phyloP scores from a whole-genome alignment of 1,284 basidiomycete species.

The Sphaerobolus stellatus region DNA sequence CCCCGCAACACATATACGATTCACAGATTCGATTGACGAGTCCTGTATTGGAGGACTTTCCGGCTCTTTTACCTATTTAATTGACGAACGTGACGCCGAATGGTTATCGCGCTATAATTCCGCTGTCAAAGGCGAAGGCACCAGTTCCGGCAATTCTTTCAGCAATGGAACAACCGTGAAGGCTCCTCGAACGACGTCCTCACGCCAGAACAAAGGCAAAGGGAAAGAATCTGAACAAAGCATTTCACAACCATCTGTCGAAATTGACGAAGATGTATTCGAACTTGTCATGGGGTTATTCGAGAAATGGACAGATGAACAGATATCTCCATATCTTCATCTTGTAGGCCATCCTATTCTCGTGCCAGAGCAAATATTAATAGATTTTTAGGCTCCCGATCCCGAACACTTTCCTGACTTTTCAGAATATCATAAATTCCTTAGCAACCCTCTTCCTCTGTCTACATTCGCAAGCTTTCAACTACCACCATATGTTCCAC shows the following conservation, averaged over 20 bases:
- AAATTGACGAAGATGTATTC: constrained; percentile 87
- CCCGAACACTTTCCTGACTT: constrained; percentile 60
- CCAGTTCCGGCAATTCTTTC: constrained; percentile 53
- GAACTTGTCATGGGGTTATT: constrained; percentile 95
- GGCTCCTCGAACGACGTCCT: constrained; percentile 5
- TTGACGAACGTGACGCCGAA: constrained; percentile 95
- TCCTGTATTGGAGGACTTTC: constrained; percentile 53
- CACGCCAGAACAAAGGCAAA: constrained; percentile 69
- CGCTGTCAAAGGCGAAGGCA: constrained; percentile 82
- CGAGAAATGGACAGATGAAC: constrained; percentile 90
- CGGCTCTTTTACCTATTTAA: constrained; percentile 80
- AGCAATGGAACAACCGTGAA: constrained; percentile 41
- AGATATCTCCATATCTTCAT: constrained; percentile 83
- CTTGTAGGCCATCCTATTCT: constrained; percentile 56
- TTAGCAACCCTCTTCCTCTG: constrained; percentile 55
- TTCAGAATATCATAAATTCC: constrained; percentile 74
- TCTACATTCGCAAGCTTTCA: constrained; percentile 63
- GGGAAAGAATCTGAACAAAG: constrained; percentile 74
- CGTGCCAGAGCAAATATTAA: constrained; percentile 11
- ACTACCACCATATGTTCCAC: constrained; percentile 61
- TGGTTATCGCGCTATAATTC: constrained; percentile 95
- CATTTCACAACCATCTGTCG: constrained; percentile 33
- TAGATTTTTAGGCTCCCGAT: constrained; percentile 47
- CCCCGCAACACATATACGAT: constrained; percentile 78
- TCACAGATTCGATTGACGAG: constrained; percentile 90